These are phyloP conservation scores for Tuber aestivum DNA, from an alignment of 495 filamentous ascomycete genomes.

Conservation along the genomic window DNA sequence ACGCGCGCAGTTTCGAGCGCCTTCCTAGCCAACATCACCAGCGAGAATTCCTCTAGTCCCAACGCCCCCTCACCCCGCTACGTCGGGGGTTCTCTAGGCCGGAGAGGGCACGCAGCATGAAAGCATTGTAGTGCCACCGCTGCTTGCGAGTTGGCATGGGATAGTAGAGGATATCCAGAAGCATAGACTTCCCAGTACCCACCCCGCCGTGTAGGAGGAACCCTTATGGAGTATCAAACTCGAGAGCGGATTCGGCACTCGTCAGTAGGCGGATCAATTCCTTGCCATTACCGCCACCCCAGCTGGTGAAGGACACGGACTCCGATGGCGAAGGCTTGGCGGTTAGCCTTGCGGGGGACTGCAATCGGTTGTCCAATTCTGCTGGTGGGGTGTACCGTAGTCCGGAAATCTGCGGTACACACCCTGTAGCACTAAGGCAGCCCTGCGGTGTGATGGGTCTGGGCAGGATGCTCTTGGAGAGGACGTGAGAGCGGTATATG, in stretches of 20 bases:
- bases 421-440: constrained; percentile 63
- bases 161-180: constrained; percentile 63
- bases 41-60: constrained; percentile 34
- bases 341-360: constrained; percentile 43
- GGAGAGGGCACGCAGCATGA: constrained; percentile 64
- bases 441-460: constrained; percentile 61
- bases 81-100: constrained; percentile 56
- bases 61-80: constrained; percentile 11
- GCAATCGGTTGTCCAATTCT: constrained; percentile 56
- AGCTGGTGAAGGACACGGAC: not conserved
- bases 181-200: constrained; percentile 63
- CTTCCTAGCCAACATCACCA: constrained; percentile 59
- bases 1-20: constrained; percentile 62
- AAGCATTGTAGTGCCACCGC: constrained; percentile 69
- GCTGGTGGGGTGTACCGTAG: constrained; percentile 59
- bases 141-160: constrained; percentile 63
- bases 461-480: constrained; percentile 55
- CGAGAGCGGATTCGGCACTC: too few species aligned
- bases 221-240: too few species aligned
- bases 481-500: constrained; percentile 59
- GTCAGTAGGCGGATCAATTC: too few species aligned
- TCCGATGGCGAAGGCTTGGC: constrained; percentile 44
- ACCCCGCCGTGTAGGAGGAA: too few species aligned
- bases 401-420: constrained; percentile 62
- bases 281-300: too few species aligned